Percentiles rank a stretch among this genome's conserved stretches.
Conservation (phyloP, 2,329 filamentous ascomycete genomes). For the Lasiodiplodia citricola region DNA sequence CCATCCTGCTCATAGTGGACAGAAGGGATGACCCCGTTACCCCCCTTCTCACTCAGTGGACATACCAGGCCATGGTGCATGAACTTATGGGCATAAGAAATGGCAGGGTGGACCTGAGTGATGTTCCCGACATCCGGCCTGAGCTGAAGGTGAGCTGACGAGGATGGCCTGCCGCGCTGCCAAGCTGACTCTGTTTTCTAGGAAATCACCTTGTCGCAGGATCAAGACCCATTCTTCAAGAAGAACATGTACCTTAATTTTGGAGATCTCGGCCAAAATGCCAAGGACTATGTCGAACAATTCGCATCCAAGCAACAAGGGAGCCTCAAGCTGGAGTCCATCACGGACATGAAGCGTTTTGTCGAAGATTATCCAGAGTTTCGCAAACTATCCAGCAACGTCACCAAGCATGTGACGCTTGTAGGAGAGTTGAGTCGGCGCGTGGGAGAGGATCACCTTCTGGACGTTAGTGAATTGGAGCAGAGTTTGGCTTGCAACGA, state of each 20-base stretch:
- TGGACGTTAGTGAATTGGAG: conserved; percentile 97
- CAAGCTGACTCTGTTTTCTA: conserved; percentile 28
- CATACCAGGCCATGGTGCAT: conserved; percentile 99
- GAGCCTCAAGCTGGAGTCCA: conserved; percentile 94
- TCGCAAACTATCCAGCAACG: conserved; percentile 93
- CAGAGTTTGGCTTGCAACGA: conserved; percentile 97
- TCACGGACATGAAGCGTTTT: conserved; percentile 98
- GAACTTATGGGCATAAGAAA: conserved; percentile 93
- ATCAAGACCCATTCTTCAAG: conserved; percentile 98
- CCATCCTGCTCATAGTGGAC: conserved; percentile 88
- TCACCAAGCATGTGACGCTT: conserved; percentile 96
- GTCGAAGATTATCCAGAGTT: conserved; percentile 99
- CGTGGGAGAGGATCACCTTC: conserved; percentile 81
- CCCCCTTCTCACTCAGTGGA: conserved; percentile 95
- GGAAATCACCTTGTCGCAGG: conserved; percentile 93
- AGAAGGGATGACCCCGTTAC: conserved; percentile 94
- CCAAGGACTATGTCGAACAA: conserved; percentile 98
- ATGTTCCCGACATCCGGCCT: conserved; percentile 81
- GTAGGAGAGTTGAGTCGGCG: conserved; percentile 91
- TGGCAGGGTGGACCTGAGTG: conserved; percentile 86
- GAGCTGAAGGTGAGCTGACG: conserved; percentile 68
- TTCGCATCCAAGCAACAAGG: conserved; percentile 98
- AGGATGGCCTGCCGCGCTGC: neutral
- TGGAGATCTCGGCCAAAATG: conserved; percentile 91
- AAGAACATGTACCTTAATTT: conserved; percentile 99